Evolutionary conservation across 2,329 filamentous ascomycete species (phyloP).

Genomic region (Fonsecaea multimorphosa): DNA sequence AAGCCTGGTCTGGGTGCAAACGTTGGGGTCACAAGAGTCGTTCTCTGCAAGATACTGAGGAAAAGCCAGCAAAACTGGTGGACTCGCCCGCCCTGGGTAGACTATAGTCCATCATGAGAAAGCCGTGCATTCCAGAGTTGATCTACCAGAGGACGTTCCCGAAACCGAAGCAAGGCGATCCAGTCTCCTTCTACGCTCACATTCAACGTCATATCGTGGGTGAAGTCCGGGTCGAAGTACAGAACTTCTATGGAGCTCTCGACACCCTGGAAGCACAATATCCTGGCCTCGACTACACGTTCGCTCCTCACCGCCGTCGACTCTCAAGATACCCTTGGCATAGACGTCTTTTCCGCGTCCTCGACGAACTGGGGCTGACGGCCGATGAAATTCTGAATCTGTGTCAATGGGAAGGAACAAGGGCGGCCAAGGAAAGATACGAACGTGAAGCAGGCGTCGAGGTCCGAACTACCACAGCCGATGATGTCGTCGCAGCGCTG

Average conservation of each 20-base stretch:
- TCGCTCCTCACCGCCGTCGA: constrained; percentile 66
- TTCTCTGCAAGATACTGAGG: background rate
- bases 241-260: constrained; percentile 67
- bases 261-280: constrained; percentile 71
- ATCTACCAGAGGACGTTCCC: constrained; percentile 67
- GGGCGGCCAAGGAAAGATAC: constrained; percentile 55
- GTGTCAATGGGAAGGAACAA: constrained; percentile 64
- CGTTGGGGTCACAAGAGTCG: background rate
- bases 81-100: background rate
- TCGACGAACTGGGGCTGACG: constrained; percentile 65
- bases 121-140: constrained; percentile 63
- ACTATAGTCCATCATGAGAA: constrained; percentile 58
- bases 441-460: constrained; percentile 63
- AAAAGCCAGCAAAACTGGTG: background rate
- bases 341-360: constrained; percentile 64
- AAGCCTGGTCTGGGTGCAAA: background rate
- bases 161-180: constrained; percentile 61
- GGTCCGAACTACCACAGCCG: constrained; percentile 67
- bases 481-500: constrained; percentile 53
- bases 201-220: constrained; percentile 67
- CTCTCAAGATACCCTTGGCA: constrained; percentile 68
- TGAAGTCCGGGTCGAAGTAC: constrained; percentile 69
- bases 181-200: constrained; percentile 64
- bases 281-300: constrained; percentile 68
- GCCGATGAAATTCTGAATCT: constrained; percentile 65